phyloP scores from a whole-genome alignment of 1,284 basidiomycete species.

The Trametes polyzona region DNA sequence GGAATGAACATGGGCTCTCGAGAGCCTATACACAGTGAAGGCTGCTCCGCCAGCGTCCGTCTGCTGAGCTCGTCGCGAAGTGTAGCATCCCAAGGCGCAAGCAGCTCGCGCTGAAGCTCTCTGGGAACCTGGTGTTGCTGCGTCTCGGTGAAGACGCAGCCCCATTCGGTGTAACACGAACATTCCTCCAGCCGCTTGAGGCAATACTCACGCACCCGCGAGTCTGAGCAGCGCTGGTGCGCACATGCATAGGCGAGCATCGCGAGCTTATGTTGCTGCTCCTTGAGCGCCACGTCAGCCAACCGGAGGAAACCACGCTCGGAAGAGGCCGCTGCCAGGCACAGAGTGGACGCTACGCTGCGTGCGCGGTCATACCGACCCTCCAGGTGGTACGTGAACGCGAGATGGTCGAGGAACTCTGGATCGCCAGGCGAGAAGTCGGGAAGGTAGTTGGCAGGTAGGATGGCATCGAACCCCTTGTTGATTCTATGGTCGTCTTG shows the following conservation, averaged over 20 bases:
- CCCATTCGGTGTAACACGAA: slow-evolving; percentile 56
- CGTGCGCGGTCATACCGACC: slow-evolving; percentile 42
- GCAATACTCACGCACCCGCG: slow-evolving; percentile 45
- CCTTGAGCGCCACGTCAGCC: slow-evolving; percentile 46
- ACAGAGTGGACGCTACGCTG: slow-evolving; percentile 38
- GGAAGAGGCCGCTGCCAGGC: slow-evolving; percentile 38
- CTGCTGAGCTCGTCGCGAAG: slow-evolving; percentile 41
- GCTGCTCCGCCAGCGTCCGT: slow-evolving; percentile 29
- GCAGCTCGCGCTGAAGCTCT: slow-evolving; percentile 37
- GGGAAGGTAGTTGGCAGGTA: slow-evolving; percentile 38
- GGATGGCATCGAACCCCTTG: slow-evolving; percentile 50
- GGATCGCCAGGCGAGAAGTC: slow-evolving; percentile 22
- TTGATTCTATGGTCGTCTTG: slow-evolving; percentile 48
- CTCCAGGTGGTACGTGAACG: slow-evolving; percentile 48
- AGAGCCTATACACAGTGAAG: slow-evolving; percentile 46
- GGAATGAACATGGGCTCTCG: slow-evolving; percentile 48
- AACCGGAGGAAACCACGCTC: slow-evolving; percentile 55
- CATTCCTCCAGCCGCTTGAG: slow-evolving; percentile 48
- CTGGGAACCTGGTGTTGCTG: slow-evolving; percentile 45
- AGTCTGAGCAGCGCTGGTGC: slow-evolving; percentile 43
- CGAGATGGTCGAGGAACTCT: slow-evolving; percentile 52
- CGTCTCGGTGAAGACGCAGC: slow-evolving; percentile 44
- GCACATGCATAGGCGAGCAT: slow-evolving; percentile 58
- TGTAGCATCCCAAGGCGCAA: slow-evolving; percentile 46
- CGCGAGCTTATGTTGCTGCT: slow-evolving; percentile 47